Evolutionary conservation across 768 basidiomycete species (phyloP), one percentile per base, ranked within the genome.

Genomic region (Amanita thiersii): DNA sequence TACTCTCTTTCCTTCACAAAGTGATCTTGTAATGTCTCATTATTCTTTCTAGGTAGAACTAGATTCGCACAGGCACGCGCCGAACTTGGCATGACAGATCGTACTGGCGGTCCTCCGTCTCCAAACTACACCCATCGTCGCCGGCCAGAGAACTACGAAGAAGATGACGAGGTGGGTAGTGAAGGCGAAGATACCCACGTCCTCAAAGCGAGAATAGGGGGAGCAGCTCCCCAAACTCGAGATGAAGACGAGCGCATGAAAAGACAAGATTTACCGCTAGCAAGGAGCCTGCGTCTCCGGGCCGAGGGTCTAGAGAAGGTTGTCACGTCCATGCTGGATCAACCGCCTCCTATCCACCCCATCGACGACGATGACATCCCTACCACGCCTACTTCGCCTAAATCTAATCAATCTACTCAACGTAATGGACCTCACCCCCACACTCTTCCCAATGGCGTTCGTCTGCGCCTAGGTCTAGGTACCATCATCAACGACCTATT

Each of bases 261-360:
- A 28, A 63, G 59, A 28, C 82, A 85, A 53, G 77, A 87, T 52
- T 59, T 86, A 0, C 52, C 57, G 3, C 68, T 86, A 17, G 86
- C 87, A 2, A 65, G 77, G 18, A 67, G 57, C 38, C 71, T 88
- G 24, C 69, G 83, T 42, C 65, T 86, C 20, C 78, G 84, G 20
- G 83, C 88, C 1, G 85, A 89, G 48, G 81, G 82, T 9, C 69
- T 90, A 14, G 88, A 90, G 58, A 88, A 86, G 53, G 85, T 90
- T 31, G 73, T 86, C 37, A 77, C 74, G 0, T 72, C 79, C 33
- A 88, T 90, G 85, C 74, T 90, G 10, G 77, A 79, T 41, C 85
- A 88, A 48, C 81, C 83, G 0, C 86, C 86, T 1, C 72, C 76
- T 0, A 59, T 77, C 9, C 75, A 76, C 29, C 73, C 76, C 3